Conservation (phyloP, 805 yeast species). For the Candida peoriensis region DNA sequence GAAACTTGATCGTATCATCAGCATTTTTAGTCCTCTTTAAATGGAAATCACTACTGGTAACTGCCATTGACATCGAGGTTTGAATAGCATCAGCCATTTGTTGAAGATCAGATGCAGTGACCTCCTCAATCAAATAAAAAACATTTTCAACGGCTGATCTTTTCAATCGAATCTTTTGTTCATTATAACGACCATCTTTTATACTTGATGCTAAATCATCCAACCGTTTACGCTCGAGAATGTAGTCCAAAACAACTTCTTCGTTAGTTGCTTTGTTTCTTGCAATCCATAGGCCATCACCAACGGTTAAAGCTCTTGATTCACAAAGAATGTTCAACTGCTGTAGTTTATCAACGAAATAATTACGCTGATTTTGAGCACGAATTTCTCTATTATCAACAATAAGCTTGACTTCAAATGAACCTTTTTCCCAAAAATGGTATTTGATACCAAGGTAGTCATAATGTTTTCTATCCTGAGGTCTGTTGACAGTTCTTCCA, state of each 20-base stretch:
- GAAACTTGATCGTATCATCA: slow-evolving; percentile 67
- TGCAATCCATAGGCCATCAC: slow-evolving; percentile 91
- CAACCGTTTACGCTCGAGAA: slow-evolving; percentile 85
- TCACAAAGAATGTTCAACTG: slow-evolving; percentile 46
- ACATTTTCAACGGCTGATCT: slow-evolving; percentile 64
- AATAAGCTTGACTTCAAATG: slow-evolving; percentile 55
- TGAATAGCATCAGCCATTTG: slow-evolving; percentile 59
- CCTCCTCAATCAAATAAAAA: slow-evolving; percentile 79
- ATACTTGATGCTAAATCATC: slow-evolving; percentile 83
- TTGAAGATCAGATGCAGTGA: slow-evolving; percentile 39
- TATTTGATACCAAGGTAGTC: slow-evolving; percentile 16
- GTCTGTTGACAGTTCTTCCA: slow-evolving; percentile 2
- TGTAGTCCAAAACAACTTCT: slow-evolving; percentile 69
- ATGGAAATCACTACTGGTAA: slow-evolving; percentile 62
- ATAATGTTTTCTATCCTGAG: slow-evolving; percentile 4
- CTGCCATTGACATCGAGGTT: slow-evolving; percentile 69
- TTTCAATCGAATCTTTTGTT: slow-evolving; percentile 75
- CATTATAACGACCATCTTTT: slow-evolving; percentile 81
- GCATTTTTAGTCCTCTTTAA: slow-evolving; percentile 63
- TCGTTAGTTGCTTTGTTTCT: slow-evolving; percentile 49
- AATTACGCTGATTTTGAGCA: slow-evolving; percentile 62
- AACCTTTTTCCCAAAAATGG: slow-evolving; percentile 54
- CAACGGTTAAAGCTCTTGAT: slow-evolving; percentile 61
- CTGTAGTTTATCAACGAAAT: slow-evolving; percentile 52
- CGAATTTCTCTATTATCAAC: slow-evolving; percentile 83